Evolutionary conservation across 768 basidiomycete species (phyloP).

Genomic region (Trametes elegans): DNA sequence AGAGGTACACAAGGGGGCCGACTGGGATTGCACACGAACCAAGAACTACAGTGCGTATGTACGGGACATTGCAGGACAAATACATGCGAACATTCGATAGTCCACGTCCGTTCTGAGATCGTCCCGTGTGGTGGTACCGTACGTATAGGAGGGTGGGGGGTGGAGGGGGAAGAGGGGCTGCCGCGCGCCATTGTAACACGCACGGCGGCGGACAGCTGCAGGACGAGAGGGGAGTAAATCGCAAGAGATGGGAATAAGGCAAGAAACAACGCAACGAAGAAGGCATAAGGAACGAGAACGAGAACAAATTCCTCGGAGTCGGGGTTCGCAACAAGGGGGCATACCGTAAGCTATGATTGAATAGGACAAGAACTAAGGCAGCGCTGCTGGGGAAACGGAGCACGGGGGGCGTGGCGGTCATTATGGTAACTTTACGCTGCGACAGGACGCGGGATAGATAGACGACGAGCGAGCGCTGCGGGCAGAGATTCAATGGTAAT

Average conservation of each 20-base stretch:
- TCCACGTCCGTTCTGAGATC: conserved; percentile 26
- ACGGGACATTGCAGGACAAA: conserved; percentile 25
- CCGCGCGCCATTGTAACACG: not conserved
- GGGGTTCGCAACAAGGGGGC: not conserved
- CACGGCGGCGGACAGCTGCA: not conserved
- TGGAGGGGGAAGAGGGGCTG: not conserved
- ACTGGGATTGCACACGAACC: conserved; percentile 11
- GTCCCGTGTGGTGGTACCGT: conserved; percentile 21
- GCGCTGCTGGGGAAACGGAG: not conserved
- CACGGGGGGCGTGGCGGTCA: conserved; percentile 9
- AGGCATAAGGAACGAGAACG: not conserved
- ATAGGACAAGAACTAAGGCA: conserved; percentile 2
- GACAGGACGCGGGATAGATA: conserved; percentile 5
- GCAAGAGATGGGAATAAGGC: not conserved
- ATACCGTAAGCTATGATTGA: not conserved
- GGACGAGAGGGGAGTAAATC: not conserved
- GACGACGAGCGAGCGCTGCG: conserved; percentile 12
- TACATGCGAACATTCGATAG: conserved; percentile 27
- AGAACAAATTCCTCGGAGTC: conserved; percentile 4
- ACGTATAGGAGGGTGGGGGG: not conserved
- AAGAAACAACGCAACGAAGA: not conserved
- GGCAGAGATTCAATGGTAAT: conserved; percentile 16
- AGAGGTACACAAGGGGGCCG: not conserved
- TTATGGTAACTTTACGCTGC: conserved; percentile 23
- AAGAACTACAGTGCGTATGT: conserved; percentile 23